Evolutionary conservation across 345 rosid genomes (phyloP).

Genomic region (Murraya koenigii): DNA sequence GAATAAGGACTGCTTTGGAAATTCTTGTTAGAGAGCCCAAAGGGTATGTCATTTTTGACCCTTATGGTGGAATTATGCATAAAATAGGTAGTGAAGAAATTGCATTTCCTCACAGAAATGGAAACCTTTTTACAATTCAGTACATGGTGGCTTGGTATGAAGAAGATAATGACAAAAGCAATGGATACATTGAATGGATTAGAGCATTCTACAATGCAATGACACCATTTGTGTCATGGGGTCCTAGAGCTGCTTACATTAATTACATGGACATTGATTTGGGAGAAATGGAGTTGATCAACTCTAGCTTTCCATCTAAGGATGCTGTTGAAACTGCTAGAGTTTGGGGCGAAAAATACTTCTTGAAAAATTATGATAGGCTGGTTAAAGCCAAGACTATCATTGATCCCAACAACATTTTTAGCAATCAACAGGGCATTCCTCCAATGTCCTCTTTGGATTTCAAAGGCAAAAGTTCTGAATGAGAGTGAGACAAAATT

Average conservation of each 20-base stretch:
- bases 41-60: slow-evolving; percentile 41
- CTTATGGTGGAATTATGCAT: slow-evolving; percentile 55
- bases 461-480: background rate
- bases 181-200: slow-evolving; percentile 28
- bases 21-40: slow-evolving; percentile 34
- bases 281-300: slow-evolving; percentile 29
- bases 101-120: slow-evolving; percentile 58
- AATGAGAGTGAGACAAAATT: background rate
- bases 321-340: slow-evolving; percentile 39
- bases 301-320: background rate
- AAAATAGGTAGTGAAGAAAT: slow-evolving; percentile 37
- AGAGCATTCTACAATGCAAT: slow-evolving; percentile 38
- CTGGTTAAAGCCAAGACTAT: slow-evolving; percentile 41
- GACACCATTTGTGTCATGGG: slow-evolving; percentile 44
- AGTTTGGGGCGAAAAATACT: slow-evolving; percentile 51
- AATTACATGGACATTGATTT: slow-evolving; percentile 60
- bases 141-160: slow-evolving; percentile 51
- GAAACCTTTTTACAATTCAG: slow-evolving; percentile 45
- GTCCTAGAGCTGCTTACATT: slow-evolving; percentile 54
- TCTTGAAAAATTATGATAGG: slow-evolving; percentile 42
- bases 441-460: slow-evolving; percentile 23
- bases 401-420: slow-evolving; percentile 49
- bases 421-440: slow-evolving; percentile 47
- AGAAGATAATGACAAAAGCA: slow-evolving; percentile 23
- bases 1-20: slow-evolving; percentile 28